Evolutionary conservation across 1,284 basidiomycete species (phyloP).

Genomic region (Trametes hirsuta): DNA sequence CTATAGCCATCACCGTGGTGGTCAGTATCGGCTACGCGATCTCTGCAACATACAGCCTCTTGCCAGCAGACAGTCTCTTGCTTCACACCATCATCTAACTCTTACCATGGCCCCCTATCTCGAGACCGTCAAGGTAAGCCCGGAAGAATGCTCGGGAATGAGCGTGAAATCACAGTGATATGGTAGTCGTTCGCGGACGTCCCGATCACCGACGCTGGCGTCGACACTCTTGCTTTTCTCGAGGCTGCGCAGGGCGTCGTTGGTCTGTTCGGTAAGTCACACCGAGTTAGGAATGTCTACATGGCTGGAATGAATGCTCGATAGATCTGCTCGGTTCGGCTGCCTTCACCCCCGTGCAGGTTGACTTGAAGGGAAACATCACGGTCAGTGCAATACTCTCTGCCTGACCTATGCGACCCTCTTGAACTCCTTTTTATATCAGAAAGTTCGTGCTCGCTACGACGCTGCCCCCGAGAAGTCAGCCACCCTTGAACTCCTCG

Average conservation of each 20-base stretch:
- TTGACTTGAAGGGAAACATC: conserved; percentile 93
- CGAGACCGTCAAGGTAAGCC: conserved; percentile 75
- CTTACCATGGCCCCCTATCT: conserved; percentile 82
- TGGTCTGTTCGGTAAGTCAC: conserved; percentile 82
- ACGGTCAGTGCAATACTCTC: conserved; percentile 53
- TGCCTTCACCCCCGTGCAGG: conserved; percentile 86
- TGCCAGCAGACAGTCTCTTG: conserved; percentile 18
- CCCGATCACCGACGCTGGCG: conserved; percentile 81
- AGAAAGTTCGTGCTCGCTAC: conserved; percentile 92
- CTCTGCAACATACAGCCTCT: conserved; percentile 7
- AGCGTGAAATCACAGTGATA: neutral
- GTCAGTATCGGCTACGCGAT: conserved; percentile 2
- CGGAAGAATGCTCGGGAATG: neutral
- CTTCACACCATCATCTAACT: conserved; percentile 10
- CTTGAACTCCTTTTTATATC: neutral
- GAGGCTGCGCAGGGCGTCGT: conserved; percentile 91
- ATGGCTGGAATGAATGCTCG: neutral
- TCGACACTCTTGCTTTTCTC: conserved; percentile 89
- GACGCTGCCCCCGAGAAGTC: conserved; percentile 67
- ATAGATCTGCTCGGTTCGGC: conserved; percentile 88
- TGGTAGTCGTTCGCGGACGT: conserved; percentile 89
- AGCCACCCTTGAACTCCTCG: conserved; percentile 83
- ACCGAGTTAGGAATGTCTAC: neutral
- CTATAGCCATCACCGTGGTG: neutral
- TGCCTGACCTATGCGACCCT: neutral